Evolutionary conservation across 176 grass and related monocot species (phyloP).

Genomic region (Rhynchospora tenuis): DNA sequence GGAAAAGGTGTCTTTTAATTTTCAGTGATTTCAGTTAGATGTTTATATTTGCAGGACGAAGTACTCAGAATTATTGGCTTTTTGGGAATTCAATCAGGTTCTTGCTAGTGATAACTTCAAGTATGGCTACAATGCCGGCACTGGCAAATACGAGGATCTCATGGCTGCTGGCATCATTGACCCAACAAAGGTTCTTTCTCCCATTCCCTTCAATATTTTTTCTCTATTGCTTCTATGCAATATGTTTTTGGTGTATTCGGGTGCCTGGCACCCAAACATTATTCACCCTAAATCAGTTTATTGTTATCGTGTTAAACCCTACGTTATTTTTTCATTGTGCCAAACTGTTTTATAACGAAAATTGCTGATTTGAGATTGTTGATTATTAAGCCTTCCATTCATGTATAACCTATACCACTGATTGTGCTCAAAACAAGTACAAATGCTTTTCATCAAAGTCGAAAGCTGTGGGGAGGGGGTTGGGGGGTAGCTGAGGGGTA

Average conservation of each 20-base stretch:
- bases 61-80: background rate
- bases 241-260: background rate
- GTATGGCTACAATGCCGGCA: conserved; percentile 89
- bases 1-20: conserved; percentile 56
- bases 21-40: background rate
- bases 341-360: background rate
- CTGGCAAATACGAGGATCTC: conserved; percentile 90
- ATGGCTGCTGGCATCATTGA: conserved; percentile 99
- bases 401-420: background rate
- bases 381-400: background rate
- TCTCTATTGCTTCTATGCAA: background rate
- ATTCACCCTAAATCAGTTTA: background rate
- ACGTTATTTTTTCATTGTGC: background rate
- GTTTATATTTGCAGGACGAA: background rate
- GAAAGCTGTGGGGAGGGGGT: no score
- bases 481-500: no score
- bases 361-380: background rate
- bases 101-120: conserved; percentile 73
- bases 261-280: background rate
- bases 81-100: conserved; percentile 41
- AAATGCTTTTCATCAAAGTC: background rate
- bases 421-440: background rate
- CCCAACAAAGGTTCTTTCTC: conserved; percentile 73
- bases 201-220: background rate
- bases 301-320: background rate